A percentile compares a stretch with the other conserved stretches of the same genome.
These are phyloP conservation scores for Colletotrichum acutatum DNA, from an alignment of 2,329 filamentous ascomycete genomes.

Conservation along the genomic window DNA sequence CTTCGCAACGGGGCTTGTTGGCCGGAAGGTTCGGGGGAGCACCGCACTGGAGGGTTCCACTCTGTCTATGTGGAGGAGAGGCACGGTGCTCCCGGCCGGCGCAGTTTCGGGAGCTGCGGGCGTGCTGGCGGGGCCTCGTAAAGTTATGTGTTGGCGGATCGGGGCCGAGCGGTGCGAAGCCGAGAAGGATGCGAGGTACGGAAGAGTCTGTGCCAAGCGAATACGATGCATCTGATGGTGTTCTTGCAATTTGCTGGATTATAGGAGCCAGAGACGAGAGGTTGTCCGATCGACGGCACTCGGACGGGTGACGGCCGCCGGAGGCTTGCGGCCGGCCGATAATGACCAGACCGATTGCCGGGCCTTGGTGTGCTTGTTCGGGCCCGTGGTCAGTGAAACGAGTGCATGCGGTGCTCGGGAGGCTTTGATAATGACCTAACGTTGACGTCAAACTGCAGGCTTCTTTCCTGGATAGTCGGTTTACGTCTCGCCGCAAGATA, in stretches of 20 bases:
- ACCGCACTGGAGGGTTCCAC: not conserved
- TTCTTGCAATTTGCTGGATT: not conserved
- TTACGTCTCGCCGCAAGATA: not conserved
- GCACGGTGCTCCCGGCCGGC: not conserved
- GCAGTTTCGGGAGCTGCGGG: not conserved
- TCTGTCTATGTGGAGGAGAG: not conserved
- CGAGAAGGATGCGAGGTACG: slow-evolving; percentile 3
- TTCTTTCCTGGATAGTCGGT: not conserved
- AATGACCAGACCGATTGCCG: not conserved
- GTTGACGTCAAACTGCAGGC: not conserved
- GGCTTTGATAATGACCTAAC: not conserved
- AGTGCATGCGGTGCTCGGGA: not conserved
- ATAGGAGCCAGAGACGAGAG: slow-evolving; percentile 1
- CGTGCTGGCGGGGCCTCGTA: not conserved
- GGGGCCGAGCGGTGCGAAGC: slow-evolving; percentile 1
- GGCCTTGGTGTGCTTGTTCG: not conserved
- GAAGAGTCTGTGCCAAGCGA: not conserved
- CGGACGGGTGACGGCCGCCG: not conserved
- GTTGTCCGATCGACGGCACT: not conserved
- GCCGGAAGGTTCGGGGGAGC: slow-evolving; percentile 2
- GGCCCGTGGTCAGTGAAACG: not conserved
- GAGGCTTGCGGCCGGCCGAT: not conserved
- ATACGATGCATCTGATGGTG: not conserved
- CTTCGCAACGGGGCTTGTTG: not conserved
- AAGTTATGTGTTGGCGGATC: not conserved